These are phyloP conservation scores for Erucastrum elatum DNA, from an alignment of 345 rosid genomes.

Conservation along the genomic window DNA sequence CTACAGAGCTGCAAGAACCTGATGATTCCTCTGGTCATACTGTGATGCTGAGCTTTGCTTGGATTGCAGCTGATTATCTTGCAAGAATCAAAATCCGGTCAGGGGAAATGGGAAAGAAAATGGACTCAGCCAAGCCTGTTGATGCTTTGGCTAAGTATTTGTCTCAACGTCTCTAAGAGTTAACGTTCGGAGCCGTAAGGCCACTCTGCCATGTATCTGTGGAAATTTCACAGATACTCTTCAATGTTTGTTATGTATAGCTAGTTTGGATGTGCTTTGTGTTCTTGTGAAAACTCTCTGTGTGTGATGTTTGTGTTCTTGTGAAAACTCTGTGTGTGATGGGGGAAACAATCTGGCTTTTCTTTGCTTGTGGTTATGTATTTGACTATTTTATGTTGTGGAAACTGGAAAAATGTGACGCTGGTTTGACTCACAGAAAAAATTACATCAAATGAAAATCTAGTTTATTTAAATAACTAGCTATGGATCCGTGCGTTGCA, in stretches of 20 bases:
- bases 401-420: neutral
- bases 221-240: slow-evolving; percentile 1
- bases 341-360: neutral
- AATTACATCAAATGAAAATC: too few relatives aligned
- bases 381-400: neutral
- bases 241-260: neutral
- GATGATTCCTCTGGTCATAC: slow-evolving; percentile 36
- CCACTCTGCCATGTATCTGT: slow-evolving; percentile 56
- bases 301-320: slow-evolving; percentile 1
- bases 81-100: slow-evolving; percentile 67
- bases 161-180: slow-evolving; percentile 55
- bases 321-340: slow-evolving; percentile 13
- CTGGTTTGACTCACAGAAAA: too few relatives aligned
- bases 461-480: too few relatives aligned
- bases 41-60: slow-evolving; percentile 74
- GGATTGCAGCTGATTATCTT: slow-evolving; percentile 92
- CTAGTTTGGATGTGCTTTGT: slow-evolving; percentile 16
- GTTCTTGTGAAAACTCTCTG: neutral
- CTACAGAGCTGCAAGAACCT: slow-evolving; percentile 50
- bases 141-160: slow-evolving; percentile 63
- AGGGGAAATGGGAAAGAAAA: slow-evolving; percentile 27
- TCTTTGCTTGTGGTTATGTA: slow-evolving; percentile 7
- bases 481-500: too few relatives aligned
- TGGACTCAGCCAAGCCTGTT: slow-evolving; percentile 59
- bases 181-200: slow-evolving; percentile 41